Conservation (phyloP, 2,329 filamentous ascomycete genomes). For the Alternaria sp. region DNA sequence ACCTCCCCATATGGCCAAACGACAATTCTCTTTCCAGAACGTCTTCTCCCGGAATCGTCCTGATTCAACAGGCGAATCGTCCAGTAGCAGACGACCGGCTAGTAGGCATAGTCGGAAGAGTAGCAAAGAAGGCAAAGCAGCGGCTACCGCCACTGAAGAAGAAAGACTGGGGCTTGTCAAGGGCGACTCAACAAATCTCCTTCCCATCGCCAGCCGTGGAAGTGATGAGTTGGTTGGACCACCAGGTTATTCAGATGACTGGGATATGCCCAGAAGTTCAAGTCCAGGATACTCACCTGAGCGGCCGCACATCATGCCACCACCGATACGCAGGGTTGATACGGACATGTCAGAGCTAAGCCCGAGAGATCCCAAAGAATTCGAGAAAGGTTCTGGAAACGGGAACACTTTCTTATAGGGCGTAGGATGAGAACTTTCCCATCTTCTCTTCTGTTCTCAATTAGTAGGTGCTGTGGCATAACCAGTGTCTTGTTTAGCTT, state of each 20-base stretch:
- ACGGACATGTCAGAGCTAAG: conserved; percentile 13
- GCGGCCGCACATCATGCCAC: neutral
- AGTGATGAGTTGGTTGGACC: conserved; percentile 28
- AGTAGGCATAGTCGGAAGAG: conserved; percentile 43
- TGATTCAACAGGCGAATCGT: conserved; percentile 36
- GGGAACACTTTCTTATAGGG: neutral
- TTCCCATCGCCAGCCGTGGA: conserved; percentile 38
- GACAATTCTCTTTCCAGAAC: conserved; percentile 93
- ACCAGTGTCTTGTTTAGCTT: neutral
- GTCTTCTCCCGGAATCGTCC: conserved; percentile 69
- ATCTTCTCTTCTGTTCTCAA: neutral
- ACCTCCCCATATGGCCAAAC: conserved; percentile 66
- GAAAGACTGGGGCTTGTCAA: conserved; percentile 84
- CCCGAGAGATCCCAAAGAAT: conserved; percentile 15
- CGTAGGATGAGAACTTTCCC: neutral
- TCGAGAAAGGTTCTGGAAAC: conserved; percentile 7
- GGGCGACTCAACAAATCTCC: conserved; percentile 63
- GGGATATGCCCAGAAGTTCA: conserved; percentile 17
- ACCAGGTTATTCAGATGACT: conserved; percentile 25
- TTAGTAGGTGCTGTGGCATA: neutral
- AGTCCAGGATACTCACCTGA: conserved; percentile 22
- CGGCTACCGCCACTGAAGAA: conserved; percentile 74
- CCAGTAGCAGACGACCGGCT: conserved; percentile 30
- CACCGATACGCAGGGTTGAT: conserved; percentile 17
- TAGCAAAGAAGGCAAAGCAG: conserved; percentile 50